phyloP scores from a whole-genome alignment of 768 basidiomycete species.

The Kwoniella bestiolae region DNA sequence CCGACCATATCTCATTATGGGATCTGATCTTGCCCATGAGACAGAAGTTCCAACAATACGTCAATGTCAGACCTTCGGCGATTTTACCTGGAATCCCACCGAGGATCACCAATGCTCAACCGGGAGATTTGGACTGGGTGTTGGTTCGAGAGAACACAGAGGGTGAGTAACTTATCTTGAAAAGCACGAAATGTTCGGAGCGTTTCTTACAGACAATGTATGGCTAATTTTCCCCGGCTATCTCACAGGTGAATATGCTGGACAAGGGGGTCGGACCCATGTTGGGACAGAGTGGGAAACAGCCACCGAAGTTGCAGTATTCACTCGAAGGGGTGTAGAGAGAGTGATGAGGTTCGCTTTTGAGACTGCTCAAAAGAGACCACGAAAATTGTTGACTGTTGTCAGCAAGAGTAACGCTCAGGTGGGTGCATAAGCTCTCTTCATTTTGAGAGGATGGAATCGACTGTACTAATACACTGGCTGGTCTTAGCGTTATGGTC shows the following conservation, averaged over 20 bases:
- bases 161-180: slow-evolving; percentile 44
- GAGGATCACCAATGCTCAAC: slow-evolving; percentile 61
- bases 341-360: slow-evolving; percentile 65
- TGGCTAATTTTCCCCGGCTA: background rate
- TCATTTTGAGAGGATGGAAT: too few species aligned
- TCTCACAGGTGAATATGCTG: slow-evolving; percentile 60
- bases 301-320: slow-evolving; percentile 59
- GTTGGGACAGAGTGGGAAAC: slow-evolving; percentile 49
- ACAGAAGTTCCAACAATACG: slow-evolving; percentile 62
- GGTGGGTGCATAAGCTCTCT: slow-evolving; percentile 6
- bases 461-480: background rate
- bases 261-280: slow-evolving; percentile 59
- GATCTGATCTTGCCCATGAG: slow-evolving; percentile 64
- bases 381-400: slow-evolving; percentile 63
- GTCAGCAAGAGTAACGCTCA: slow-evolving; percentile 66
- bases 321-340: slow-evolving; percentile 63
- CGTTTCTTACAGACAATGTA: too few species aligned
- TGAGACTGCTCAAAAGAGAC: slow-evolving; percentile 63
- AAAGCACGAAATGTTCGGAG: too few species aligned
- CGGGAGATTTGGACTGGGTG: slow-evolving; percentile 62
- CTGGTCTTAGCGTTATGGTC: slow-evolving; percentile 35
- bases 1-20: slow-evolving; percentile 69
- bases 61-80: slow-evolving; percentile 60
- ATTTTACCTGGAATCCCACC: slow-evolving; percentile 63
- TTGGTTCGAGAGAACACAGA: slow-evolving; percentile 67